Evolutionary conservation across 2,329 filamentous ascomycete genomes (phyloP).

Genomic region (Atkinsonella texensis): DNA sequence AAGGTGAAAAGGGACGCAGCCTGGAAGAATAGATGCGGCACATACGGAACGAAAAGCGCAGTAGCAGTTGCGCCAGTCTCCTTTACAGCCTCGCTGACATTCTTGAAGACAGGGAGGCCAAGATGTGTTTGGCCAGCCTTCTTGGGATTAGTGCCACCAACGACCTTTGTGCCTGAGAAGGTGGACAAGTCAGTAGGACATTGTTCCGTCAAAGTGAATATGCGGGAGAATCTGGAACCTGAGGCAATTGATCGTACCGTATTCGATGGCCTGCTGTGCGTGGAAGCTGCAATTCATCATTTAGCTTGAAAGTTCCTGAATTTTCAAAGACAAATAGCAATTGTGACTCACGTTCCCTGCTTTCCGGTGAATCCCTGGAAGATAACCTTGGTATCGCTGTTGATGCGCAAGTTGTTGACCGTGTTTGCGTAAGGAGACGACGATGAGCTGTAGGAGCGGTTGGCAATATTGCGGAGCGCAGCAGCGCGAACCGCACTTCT

Average conservation of each 20-base stretch:
- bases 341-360: constrained; percentile 70
- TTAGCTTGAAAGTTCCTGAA: constrained; percentile 7
- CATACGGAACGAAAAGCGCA: constrained; percentile 91
- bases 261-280: constrained; percentile 94
- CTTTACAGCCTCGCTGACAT: constrained; percentile 78
- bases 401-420: constrained; percentile 82
- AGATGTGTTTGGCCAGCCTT: constrained; percentile 90
- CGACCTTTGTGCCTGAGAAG: constrained; percentile 74
- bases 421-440: constrained; percentile 60
- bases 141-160: constrained; percentile 97
- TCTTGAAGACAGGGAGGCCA: constrained; percentile 84
- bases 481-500: constrained; percentile 55
- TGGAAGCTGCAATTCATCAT: constrained; percentile 59
- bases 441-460: constrained; percentile 50
- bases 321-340: background rate
- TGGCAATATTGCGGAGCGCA: constrained; percentile 51
- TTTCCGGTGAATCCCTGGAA: constrained; percentile 97
- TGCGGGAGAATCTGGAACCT: background rate
- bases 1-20: background rate
- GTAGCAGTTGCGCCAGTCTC: constrained; percentile 83
- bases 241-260: constrained; percentile 50
- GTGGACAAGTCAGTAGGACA: constrained; percentile 12
- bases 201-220: background rate
- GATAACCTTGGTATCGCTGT: constrained; percentile 82
- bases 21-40: constrained; percentile 7